Evolutionary conservation across 768 basidiomycete genomes (phyloP).

Genomic region (Kwoniella botswanensis): DNA sequence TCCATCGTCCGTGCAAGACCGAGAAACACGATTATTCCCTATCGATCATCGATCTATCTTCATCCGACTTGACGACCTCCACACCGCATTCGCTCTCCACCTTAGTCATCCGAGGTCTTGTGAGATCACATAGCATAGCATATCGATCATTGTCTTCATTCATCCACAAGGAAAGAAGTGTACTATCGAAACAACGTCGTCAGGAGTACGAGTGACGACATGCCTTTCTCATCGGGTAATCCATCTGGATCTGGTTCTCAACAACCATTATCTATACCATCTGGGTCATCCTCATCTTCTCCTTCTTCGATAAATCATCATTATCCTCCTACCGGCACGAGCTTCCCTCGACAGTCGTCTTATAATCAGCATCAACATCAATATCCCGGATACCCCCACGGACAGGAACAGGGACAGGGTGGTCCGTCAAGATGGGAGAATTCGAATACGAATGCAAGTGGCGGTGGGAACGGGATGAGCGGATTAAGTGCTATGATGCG

Average conservation of each 20-base stretch:
- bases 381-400: neutral
- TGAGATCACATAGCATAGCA: neutral
- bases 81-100: too few species aligned
- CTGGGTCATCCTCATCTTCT: constrained; percentile 8
- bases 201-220: neutral
- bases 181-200: neutral
- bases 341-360: constrained; percentile 27
- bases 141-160: neutral
- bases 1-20: too few species aligned
- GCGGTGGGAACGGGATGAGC: constrained; percentile 21
- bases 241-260: constrained; percentile 11
- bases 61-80: too few species aligned
- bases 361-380: constrained; percentile 2
- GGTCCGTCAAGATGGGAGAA: constrained; percentile 23
- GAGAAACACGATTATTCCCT: too few species aligned
- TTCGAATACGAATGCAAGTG: constrained; percentile 9
- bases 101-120: too few species aligned
- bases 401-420: neutral
- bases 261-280: constrained; percentile 30
- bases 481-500: constrained; percentile 30
- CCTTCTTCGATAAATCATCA: neutral
- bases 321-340: constrained; percentile 18
- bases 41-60: too few species aligned
- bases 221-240: constrained; percentile 14
- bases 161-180: neutral